Evolutionary conservation across 2,329 filamentous ascomycete species (phyloP).

Genomic region (Cladosporium cucumerinum): DNA sequence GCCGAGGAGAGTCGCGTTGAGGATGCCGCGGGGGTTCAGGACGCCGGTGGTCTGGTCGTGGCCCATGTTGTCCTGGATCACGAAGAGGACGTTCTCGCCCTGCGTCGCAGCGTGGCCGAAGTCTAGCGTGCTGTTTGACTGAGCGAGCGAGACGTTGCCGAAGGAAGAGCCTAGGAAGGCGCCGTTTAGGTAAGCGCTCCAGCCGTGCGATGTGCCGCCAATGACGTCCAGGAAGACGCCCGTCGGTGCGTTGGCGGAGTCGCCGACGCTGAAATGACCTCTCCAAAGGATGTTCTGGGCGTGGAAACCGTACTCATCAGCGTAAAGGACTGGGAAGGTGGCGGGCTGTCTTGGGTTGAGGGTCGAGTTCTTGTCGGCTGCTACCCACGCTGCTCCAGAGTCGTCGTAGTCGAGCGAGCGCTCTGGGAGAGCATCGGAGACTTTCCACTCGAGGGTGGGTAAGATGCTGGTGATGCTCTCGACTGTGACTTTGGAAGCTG

Average conservation of each 20-base stretch:
- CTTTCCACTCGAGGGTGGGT: constrained; percentile 48
- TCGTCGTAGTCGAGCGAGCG: constrained; percentile 44
- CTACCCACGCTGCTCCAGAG: constrained; percentile 43
- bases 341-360: constrained; percentile 39
- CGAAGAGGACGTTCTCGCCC: constrained; percentile 49
- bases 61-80: constrained; percentile 59
- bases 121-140: constrained; percentile 43
- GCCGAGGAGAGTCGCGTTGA: constrained; percentile 51
- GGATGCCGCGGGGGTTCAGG: constrained; percentile 51
- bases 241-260: constrained; percentile 24
- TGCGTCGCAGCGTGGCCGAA: constrained; percentile 49
- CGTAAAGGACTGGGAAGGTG: constrained; percentile 41
- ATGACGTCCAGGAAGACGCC: constrained; percentile 51
- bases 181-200: constrained; percentile 57
- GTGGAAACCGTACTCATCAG: constrained; percentile 43
- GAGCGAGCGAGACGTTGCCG: constrained; percentile 44
- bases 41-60: constrained; percentile 54
- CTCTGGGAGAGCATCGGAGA: constrained; percentile 50
- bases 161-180: constrained; percentile 55
- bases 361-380: constrained; percentile 36
- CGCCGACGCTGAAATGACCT: constrained; percentile 38
- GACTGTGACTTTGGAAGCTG: constrained; percentile 23
- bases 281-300: constrained; percentile 42
- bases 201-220: constrained; percentile 56
- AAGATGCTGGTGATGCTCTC: constrained; percentile 32